Evolutionary conservation across 176 grass and related monocot genomes (phyloP), one percentile per base, ranked within the genome.

Genomic region (Carex pumila): DNA sequence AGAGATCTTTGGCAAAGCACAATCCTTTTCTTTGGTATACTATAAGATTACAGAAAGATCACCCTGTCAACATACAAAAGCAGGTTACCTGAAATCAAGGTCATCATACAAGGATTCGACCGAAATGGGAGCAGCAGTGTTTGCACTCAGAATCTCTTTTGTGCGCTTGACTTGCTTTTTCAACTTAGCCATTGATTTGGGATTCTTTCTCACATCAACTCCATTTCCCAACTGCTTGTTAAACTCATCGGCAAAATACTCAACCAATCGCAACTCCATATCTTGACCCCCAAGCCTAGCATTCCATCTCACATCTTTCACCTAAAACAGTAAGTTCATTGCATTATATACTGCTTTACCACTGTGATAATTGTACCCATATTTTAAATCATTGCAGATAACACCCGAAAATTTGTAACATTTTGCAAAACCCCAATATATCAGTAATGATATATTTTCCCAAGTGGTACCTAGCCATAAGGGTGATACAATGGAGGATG

Each of bases 151-250:
- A 89, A 99, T 99, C 90, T 96, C 93, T 89, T 99, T 99, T 30
- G 97, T 99, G 21, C 97, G 93, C 87, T 99, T 99, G 8, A 99
- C 91, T 90, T 99, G 97, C 84, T 99, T 99, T 85, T 96, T 99
- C 84, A 99, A 89, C 85, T 99, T 99, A 84, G 97, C 97, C 93
- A 99, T 99, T 82, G 91, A 88, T 89, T 99, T 99, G 65, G 97
- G 85, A 88, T 90, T 93, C 77, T 96, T 88, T 73, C 93, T 88
- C 81, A 99, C 88, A 84, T 99, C 93, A 91, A 88, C 85, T 79
- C 97, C 93, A 37, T 89, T 87, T 85, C 88, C 91, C 19, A 94
- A 83, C 76, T 96, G 77, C 55, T 94, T 96, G 85, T 99, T 99
- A 65, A 99, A 99, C 60, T 99, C 91, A 84, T 96, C 93, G 1